Evolutionary conservation across 495 filamentous ascomycete genomes (phyloP), one percentile per base, ranked within the genome.

Genomic region (Massariosphaeria phaeospora): DNA sequence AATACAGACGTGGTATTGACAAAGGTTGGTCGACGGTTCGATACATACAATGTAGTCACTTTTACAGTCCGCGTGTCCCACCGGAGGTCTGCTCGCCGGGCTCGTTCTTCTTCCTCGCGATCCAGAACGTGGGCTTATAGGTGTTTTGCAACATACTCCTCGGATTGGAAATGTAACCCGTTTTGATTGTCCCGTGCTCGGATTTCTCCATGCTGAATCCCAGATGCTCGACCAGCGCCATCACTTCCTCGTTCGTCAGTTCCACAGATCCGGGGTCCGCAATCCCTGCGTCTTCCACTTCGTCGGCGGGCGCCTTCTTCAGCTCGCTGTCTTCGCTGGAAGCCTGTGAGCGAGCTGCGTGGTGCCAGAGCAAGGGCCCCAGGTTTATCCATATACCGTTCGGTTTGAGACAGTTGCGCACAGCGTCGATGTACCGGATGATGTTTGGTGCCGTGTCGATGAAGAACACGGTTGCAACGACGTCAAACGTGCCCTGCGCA

Each of bases 381-480:
- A 93, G 70, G 69, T 97, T 98, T 57, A 90, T 82, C 77, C 93
- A 89, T 7, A 94, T 49, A 2, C 93, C 93, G 18, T 84, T 84
- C 0, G 82, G 74, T 59, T 83, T 84, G 30, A 98, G 72, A 61
- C 89, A 91, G 63, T 86, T 78, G 24, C 73, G 72, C 47, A 97
- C 84, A 13, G 86, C 82, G 69, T 94, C 83, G 15, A 97, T 79
- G 62, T 97, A 97, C 9, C 82, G 78, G 48, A 96, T 84, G 23
- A 96, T 64, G 66, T 97, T 96, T 15, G 91, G 89, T 23, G 93
- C 93, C 3, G 93, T 98, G 67, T 98, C 94, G 26, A 98, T 85
- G 73, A 97, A 98, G 68, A 96, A 98, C 3, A 95, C 86, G 3
- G 85, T 87, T 0, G 85, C 81, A 2, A 98, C 89, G 0, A 84